Percentiles rank a stretch among this genome's conserved stretches.
Conservation (phyloP, 257 asterid species). For the Salvia miltiorrhiza region DNA sequence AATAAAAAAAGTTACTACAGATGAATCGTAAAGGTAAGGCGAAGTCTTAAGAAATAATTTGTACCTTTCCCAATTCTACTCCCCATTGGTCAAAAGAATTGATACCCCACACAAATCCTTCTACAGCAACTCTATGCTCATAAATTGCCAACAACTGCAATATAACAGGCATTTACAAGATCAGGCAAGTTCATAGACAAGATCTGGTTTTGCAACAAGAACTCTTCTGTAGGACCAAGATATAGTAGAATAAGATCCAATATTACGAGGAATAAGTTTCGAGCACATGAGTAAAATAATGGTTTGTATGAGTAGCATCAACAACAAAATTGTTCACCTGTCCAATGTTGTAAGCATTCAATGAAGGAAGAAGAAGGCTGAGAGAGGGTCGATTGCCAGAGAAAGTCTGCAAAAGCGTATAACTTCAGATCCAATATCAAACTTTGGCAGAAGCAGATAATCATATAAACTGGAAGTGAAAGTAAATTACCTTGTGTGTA, state of each 20-base stretch:
- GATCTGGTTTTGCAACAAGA: constrained; percentile 2
- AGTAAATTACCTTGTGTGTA: constrained; percentile 73
- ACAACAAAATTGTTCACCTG: constrained; percentile 55
- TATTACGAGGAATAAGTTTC: background rate
- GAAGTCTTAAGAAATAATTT: background rate
- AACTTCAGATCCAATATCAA: constrained; percentile 22
- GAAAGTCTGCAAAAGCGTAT: constrained; percentile 61
- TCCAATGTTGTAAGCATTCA: constrained; percentile 88
- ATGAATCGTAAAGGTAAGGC: constrained; percentile 1
- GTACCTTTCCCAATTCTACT: constrained; percentile 96
- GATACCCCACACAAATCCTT: constrained; percentile 96
- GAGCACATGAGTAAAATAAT: background rate
- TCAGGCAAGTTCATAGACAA: constrained; percentile 14
- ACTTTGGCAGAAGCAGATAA: constrained; percentile 19
- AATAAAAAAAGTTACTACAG: constrained; percentile 5
- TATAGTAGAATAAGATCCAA: background rate
- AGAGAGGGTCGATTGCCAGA: constrained; percentile 96
- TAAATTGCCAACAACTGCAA: constrained; percentile 93
- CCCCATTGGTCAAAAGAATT: constrained; percentile 99
- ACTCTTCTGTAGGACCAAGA: background rate
- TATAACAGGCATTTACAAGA: constrained; percentile 18
- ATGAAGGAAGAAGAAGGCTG: constrained; percentile 87
- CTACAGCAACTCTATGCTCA: constrained; percentile 93
- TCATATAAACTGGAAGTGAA: constrained; percentile 13
- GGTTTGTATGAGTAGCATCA: background rate